phyloP scores from a whole-genome alignment of 805 yeast genomes.

The Barnettozyma sp. region DNA sequence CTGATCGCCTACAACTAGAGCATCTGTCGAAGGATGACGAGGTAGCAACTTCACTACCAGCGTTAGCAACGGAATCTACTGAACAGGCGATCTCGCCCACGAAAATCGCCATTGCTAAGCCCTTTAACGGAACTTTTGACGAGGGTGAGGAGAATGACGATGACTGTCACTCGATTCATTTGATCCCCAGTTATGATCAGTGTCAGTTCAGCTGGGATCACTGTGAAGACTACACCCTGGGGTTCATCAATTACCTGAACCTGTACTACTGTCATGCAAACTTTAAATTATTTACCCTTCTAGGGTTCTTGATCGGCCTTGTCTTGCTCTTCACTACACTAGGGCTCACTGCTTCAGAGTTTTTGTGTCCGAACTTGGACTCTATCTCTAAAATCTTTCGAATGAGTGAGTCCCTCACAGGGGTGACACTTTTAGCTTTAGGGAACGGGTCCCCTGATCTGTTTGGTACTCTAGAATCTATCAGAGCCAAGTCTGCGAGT shows the following conservation, averaged over 20 bases:
- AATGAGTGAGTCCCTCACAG: constrained; percentile 74
- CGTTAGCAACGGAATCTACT: too few species aligned
- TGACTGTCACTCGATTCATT: constrained; percentile 18
- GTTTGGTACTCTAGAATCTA: constrained; percentile 75
- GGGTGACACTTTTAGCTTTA: constrained; percentile 81
- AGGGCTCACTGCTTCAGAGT: constrained; percentile 81
- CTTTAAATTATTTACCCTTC: constrained; percentile 6
- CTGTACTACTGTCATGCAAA: constrained; percentile 18
- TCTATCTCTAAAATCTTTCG: constrained; percentile 56
- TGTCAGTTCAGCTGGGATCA: constrained; percentile 17
- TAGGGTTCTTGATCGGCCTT: constrained; percentile 9
- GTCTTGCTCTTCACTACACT: constrained; percentile 52
- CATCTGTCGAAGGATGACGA: neutral
- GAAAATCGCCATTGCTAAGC: too few species aligned
- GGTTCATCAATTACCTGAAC: constrained; percentile 21
- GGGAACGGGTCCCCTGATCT: constrained; percentile 95
- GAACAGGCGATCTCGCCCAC: too few species aligned
- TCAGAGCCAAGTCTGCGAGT: constrained; percentile 60
- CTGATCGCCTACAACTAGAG: neutral
- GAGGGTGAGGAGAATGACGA: too few species aligned
- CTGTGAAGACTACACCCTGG: constrained; percentile 23
- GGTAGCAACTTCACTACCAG: neutral
- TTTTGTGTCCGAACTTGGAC: constrained; percentile 72
- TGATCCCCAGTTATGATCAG: constrained; percentile 12
- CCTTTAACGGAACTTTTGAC: constrained; percentile 1